Conservation (phyloP, 257 asterid genomes). For the Marsdenia floribunda region DNA sequence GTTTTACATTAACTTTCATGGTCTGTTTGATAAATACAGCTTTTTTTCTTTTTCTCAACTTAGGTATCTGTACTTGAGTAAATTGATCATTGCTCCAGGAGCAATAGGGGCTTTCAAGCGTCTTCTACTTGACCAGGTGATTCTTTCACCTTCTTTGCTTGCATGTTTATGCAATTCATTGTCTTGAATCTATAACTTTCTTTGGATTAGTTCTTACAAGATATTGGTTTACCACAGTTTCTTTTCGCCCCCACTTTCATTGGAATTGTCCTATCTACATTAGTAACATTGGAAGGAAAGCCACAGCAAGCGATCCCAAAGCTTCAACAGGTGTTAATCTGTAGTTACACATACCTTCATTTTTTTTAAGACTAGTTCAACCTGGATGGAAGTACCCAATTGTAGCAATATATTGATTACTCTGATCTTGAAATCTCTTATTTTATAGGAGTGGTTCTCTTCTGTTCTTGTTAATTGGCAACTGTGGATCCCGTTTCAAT, state of each 20-base stretch:
- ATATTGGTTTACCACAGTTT: slow-evolving; percentile 42
- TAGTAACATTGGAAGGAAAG: slow-evolving; percentile 68
- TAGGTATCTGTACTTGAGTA: slow-evolving; percentile 80
- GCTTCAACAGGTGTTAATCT: slow-evolving; percentile 64
- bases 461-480: slow-evolving; percentile 95
- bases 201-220: slow-evolving; percentile 9
- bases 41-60: background rate
- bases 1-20: background rate
- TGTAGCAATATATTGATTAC: background rate
- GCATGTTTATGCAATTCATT: background rate
- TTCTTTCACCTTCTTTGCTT: slow-evolving; percentile 8
- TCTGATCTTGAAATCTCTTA: slow-evolving; percentile 1
- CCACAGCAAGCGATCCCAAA: slow-evolving; percentile 64
- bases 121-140: slow-evolving; percentile 85
- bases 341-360: background rate
- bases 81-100: slow-evolving; percentile 58
- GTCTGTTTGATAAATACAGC: background rate
- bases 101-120: slow-evolving; percentile 61
- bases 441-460: slow-evolving; percentile 76
- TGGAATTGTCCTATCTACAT: slow-evolving; percentile 53
- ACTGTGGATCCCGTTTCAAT: slow-evolving; percentile 95
- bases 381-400: background rate
- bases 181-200: background rate
- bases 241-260: slow-evolving; percentile 70
- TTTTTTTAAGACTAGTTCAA: background rate